Base-by-base conservation (phyloP, 2,329 filamentous ascomycete species). In the Clonostachys rosea region DNA sequence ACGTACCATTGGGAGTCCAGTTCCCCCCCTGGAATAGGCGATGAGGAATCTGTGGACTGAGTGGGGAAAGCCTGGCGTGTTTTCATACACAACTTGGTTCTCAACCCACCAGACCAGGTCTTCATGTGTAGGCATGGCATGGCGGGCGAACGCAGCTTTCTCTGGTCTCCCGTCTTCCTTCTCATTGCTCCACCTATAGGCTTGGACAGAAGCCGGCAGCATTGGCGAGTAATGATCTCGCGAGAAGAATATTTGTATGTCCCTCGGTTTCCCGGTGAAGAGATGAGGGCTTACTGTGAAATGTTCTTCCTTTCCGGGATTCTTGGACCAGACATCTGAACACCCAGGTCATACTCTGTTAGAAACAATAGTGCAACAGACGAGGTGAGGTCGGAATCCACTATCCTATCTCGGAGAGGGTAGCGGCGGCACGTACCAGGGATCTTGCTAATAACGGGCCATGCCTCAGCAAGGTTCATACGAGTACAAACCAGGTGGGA, bases 401-500 rank as follows among this genome's bases (percentile, higher is more conserved):
- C 24, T 33, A 14, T 40, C 18, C 20, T 6, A 12, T 39, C 10
- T 14, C n/a, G 39, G 16, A 9, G 16, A 11, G 14, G 46, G 42
- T 52, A 56, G 55, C 50, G 56, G 49, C 34, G 42, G 24, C 48
- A 63, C 63, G 53, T 67, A 69, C 66, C 66, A 50, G 63, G 59
- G 48, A 63, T 60, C 50, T 59, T 61, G 52, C 59, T 60, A 58
- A 69, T 64, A 52, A 68, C 64, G 42, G 66, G 66, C 60, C 62
- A 65, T 48, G 63, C 59, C 56, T 59, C 59, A 48, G 53, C 60
- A 49, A 64, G 66, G 52, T 62, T 69, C 48, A 58, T 59, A 49
- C 66, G 66, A 45, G 59, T 69, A 53, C 66, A 69, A 49, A 65
- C 65, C 44, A 69, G 55, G 55, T 69, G 66, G 44, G 66, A 63